Conservation (phyloP, 2,329 filamentous ascomycete genomes). For the Botrytis tulipae region DNA sequence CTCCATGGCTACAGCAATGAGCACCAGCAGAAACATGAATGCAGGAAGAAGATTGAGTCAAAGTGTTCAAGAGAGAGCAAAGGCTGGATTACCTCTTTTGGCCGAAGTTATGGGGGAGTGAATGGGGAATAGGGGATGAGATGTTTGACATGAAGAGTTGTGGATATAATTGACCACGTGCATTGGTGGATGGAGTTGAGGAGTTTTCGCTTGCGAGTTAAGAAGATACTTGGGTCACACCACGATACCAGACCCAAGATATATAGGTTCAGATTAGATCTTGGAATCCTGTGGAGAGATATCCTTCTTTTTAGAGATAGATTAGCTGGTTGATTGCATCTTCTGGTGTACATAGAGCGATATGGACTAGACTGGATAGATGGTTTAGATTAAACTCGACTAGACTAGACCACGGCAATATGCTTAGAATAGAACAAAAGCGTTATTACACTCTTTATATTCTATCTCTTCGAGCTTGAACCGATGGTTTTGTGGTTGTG, state of each 20-base stretch:
- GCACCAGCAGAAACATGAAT: slow-evolving; percentile 31
- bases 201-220: slow-evolving; percentile 3
- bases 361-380: not conserved
- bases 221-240: not conserved
- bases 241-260: not conserved
- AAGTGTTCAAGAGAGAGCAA: slow-evolving; percentile 33
- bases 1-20: slow-evolving; percentile 34
- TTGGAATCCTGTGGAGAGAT: not conserved
- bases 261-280: not conserved
- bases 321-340: not conserved
- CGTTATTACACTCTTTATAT: not conserved
- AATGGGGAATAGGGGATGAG: not conserved
- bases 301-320: slow-evolving; percentile 10
- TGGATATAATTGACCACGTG: not conserved
- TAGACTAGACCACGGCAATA: not conserved
- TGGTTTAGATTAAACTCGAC: not conserved
- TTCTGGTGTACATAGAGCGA: not conserved
- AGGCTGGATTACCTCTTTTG: slow-evolving; percentile 32
- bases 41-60: slow-evolving; percentile 34
- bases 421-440: not conserved
- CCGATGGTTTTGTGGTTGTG: not conserved
- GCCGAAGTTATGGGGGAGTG: slow-evolving; percentile 26
- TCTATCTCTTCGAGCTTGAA: not conserved
- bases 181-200: slow-evolving; percentile 5
- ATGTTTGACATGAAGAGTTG: not conserved